A percentile compares a stretch with the other conserved stretches of the same genome.
Evolutionary conservation across 2,329 filamentous ascomycete species (phyloP).

Genomic region (Trematosphaeria pertusa): DNA sequence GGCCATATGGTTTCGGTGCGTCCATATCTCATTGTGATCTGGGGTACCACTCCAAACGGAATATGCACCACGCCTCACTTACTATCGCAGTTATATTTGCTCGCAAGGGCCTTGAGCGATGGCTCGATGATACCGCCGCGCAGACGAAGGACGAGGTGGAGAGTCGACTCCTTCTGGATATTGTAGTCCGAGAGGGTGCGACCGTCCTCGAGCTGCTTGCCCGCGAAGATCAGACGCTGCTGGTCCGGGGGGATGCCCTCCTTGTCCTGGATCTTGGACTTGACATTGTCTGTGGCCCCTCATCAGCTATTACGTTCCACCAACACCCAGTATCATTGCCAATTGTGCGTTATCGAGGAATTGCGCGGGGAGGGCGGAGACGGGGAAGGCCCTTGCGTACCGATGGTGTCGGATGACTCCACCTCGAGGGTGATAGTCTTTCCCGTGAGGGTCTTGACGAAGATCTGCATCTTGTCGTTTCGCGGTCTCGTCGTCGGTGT

Average conservation of each 20-base stretch:
- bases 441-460: slow-evolving; percentile 99
- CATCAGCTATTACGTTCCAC: slow-evolving; percentile 24
- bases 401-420: slow-evolving; percentile 96
- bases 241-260: slow-evolving; percentile 98
- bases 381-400: slow-evolving; percentile 34
- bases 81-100: slow-evolving; percentile 99
- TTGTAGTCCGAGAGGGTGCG: slow-evolving; percentile 98
- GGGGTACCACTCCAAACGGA: no score
- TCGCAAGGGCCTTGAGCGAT: slow-evolving; percentile 96
- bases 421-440: slow-evolving; percentile 99
- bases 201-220: slow-evolving; percentile 99
- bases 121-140: slow-evolving; percentile 98
- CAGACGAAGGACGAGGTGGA: slow-evolving; percentile 97
- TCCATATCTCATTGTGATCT: no score
- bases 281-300: slow-evolving; percentile 80
- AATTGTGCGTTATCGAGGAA: slow-evolving; percentile 17
- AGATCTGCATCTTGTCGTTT: slow-evolving; percentile 59
- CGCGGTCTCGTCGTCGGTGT: slow-evolving; percentile 38
- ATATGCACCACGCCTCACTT: neutral
- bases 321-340: slow-evolving; percentile 6
- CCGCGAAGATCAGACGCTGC: slow-evolving; percentile 98
- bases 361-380: slow-evolving; percentile 18
- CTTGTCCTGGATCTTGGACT: slow-evolving; percentile 99
- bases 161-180: slow-evolving; percentile 99
- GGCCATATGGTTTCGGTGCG: no score